Conservation (phyloP, 176 grass and related monocot species). For the Oryza coarctata region DNA sequence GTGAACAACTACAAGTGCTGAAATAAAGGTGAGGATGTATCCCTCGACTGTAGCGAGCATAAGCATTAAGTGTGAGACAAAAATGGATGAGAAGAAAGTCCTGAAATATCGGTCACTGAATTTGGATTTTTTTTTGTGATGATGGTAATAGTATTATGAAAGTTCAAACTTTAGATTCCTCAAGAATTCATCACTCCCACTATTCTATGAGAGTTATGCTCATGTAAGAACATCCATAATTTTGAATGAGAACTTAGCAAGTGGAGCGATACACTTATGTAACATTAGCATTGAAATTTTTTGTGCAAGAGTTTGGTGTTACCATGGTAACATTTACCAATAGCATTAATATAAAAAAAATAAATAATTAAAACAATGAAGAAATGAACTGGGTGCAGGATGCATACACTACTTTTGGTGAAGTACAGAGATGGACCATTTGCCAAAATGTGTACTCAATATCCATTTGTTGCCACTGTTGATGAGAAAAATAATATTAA, state of each 20-base stretch:
- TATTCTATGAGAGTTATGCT: background rate
- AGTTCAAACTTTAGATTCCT: background rate
- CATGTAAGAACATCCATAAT: background rate
- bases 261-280: background rate
- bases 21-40: background rate
- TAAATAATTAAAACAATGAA: constrained; percentile 19
- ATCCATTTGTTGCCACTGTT: constrained; percentile 99
- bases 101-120: background rate
- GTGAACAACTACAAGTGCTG: background rate
- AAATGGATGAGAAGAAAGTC: background rate
- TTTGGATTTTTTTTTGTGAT: background rate
- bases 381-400: constrained; percentile 48
- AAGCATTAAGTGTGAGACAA: background rate
- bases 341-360: background rate
- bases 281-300: constrained; percentile 4
- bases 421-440: constrained; percentile 99
- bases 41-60: constrained; percentile 6
- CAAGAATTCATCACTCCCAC: background rate
- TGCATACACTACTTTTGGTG: constrained; percentile 98
- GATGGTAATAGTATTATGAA: constrained; percentile 15
- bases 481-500: constrained; percentile 38
- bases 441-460: constrained; percentile 99
- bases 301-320: background rate
- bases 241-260: constrained; percentile 16
- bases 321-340: background rate